A percentile compares a stretch with the other conserved stretches of the same genome.
These are phyloP conservation scores for Coleophoma cylindrospora DNA, from an alignment of 2,329 filamentous ascomycete species.

Conservation along the genomic window DNA sequence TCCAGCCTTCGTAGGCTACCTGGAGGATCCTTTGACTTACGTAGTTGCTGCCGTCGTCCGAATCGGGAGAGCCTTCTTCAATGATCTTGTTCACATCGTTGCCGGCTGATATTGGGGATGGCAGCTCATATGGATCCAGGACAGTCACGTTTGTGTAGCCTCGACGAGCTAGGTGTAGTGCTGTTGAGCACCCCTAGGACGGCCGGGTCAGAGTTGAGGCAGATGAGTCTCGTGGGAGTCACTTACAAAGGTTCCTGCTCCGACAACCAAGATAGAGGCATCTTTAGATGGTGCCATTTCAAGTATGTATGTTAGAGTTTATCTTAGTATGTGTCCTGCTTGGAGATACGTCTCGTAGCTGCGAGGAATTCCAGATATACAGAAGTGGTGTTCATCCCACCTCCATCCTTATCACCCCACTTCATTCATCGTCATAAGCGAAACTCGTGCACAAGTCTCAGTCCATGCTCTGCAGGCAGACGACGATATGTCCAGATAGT, in stretches of 20 bases:
- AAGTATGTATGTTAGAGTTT: too few species aligned
- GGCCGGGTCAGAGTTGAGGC: background rate
- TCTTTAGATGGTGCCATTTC: conserved; percentile 5
- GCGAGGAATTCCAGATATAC: too few species aligned
- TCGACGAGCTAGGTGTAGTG: conserved; percentile 34
- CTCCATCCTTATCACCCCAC: too few species aligned
- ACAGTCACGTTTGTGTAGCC: conserved; percentile 43
- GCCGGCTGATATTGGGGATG: conserved; percentile 41
- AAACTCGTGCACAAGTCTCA: too few species aligned
- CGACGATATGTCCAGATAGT: too few species aligned
- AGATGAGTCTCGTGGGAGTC: background rate
- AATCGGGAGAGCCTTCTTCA: conserved; percentile 20
- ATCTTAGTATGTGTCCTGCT: too few species aligned
- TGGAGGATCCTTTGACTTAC: conserved; percentile 29
- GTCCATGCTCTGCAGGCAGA: too few species aligned
- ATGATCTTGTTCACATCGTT: conserved; percentile 60
- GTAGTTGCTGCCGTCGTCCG: conserved; percentile 2
- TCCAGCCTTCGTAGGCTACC: conserved; percentile 35
- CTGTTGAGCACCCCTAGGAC: conserved; percentile 31
- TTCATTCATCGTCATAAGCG: too few species aligned
- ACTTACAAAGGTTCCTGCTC: conserved; percentile 31
- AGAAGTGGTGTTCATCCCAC: too few species aligned
- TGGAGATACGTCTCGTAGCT: too few species aligned
- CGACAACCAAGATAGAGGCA: conserved; percentile 32
- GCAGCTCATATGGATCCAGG: conserved; percentile 40